Base-by-base conservation (phyloP, 345 rosid species). In the Salix purpurea region DNA sequence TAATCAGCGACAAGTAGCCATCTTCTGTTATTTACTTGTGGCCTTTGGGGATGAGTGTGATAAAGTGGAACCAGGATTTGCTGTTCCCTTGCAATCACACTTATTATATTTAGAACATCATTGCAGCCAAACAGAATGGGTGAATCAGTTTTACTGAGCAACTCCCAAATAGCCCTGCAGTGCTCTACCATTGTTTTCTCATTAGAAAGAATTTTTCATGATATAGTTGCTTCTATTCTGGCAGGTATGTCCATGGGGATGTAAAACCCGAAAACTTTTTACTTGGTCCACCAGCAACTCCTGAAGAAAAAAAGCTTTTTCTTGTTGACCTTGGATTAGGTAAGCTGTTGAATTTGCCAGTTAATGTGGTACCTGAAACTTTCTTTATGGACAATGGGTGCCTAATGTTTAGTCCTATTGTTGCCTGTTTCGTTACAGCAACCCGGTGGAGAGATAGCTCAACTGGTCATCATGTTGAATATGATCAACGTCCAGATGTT, bases 401-500 rank as follows among this genome's bases (percentile, higher is more conserved):
- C 3, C 14, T 60, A 34, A 71, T 15, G 21, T 32, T 24, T 73
- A 4, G 32, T 75, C 26, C 68, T 72, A 73, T 69, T 81, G 50
- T 70, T 72, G 42, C 71, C 60, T 78, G 65, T 54, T 46, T 85
- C 69, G 54, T 73, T 79, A 71, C 90, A 96, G 99, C 99, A 73
- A 86, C 93, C 58, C 90, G 81, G 86, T 96, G 99, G 99, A 90
- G 88, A 13, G 98, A 96, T 87, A 83, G 70, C 82, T 81, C 92
- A 69, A 91, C 89, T 66, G 96, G 98, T 69, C 86, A 79, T 60
- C 99, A 93, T 83, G 94, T 96, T 77, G 99, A 96, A 67, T 96
- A 96, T 85, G 99, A 96, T 84, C 99, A 96, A 78, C 96, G 98
- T 42, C 99, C 96, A 16, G 98, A 96, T 90, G 97, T 96, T 77